Conservation (phyloP, 2,329 filamentous ascomycete species). For the Ascomycota sp. region DNA sequence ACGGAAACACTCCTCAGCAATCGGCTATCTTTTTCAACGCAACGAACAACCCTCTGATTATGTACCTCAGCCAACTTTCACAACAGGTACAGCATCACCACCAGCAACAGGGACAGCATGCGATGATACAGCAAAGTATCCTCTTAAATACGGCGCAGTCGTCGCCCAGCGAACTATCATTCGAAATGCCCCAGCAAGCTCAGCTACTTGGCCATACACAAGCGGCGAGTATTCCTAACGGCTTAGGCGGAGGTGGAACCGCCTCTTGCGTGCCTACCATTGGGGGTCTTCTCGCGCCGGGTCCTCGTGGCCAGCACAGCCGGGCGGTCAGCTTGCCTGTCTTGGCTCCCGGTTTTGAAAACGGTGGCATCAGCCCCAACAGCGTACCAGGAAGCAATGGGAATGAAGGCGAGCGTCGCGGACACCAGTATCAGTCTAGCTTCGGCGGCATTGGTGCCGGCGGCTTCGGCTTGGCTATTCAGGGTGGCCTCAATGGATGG, state of each 20-base stretch:
- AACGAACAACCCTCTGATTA: constrained; percentile 69
- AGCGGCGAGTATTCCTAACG: constrained; percentile 43
- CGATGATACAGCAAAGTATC: constrained; percentile 53
- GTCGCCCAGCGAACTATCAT: constrained; percentile 30
- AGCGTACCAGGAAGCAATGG: constrained; percentile 22
- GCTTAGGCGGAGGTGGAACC: constrained; percentile 30
- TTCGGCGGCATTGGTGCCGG: constrained; percentile 34
- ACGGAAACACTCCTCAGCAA: constrained; percentile 33
- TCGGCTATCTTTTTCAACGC: constrained; percentile 58
- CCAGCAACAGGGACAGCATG: constrained; percentile 52
- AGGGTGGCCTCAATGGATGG: constrained; percentile 43
- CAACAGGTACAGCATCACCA: constrained; percentile 53
- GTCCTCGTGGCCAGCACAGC: constrained; percentile 38
- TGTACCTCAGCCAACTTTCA: constrained; percentile 74
- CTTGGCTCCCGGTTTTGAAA: constrained; percentile 40
- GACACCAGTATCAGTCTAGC: constrained; percentile 43
- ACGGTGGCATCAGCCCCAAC: constrained; percentile 29
- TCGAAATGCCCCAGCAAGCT: constrained; percentile 38
- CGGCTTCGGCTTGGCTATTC: constrained; percentile 38
- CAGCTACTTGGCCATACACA: constrained; percentile 39
- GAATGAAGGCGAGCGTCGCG: constrained; percentile 31
- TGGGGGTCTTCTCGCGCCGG: constrained; percentile 54
- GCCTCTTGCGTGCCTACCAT: constrained; percentile 42
- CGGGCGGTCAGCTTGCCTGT: constrained; percentile 75
- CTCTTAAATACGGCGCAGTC: constrained; percentile 54